Evolutionary conservation across 352 stramenopile genomes (phyloP).

Genomic region (Pythium chondricola): DNA sequence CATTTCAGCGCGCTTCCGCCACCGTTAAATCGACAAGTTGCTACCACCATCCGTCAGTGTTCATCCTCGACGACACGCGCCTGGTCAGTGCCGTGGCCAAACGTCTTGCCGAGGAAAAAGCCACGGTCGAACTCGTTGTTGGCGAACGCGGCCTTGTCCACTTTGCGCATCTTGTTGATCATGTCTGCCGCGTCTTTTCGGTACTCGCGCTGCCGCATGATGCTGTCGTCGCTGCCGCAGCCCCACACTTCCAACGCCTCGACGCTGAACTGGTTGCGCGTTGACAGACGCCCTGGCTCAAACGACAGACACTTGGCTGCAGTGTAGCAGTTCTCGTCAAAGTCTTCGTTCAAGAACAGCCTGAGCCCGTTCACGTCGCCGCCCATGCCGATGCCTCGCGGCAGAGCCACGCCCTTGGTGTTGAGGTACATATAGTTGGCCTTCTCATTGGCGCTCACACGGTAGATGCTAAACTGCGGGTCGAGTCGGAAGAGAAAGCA

Average conservation of each 20-base stretch:
- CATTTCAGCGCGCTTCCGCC: too few relatives aligned
- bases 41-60: too few relatives aligned
- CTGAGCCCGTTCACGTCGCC: slow-evolving; percentile 70
- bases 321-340: slow-evolving; percentile 81
- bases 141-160: slow-evolving; percentile 82
- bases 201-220: slow-evolving; percentile 44
- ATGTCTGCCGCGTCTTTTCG: slow-evolving; percentile 77
- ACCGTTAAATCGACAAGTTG: background rate
- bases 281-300: slow-evolving; percentile 56
- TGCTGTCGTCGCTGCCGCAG: slow-evolving; percentile 57
- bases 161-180: slow-evolving; percentile 76
- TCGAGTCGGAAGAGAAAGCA: slow-evolving; percentile 77
- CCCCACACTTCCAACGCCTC: slow-evolving; percentile 77
- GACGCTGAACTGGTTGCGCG: slow-evolving; percentile 49
- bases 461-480: slow-evolving; percentile 60
- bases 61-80: slow-evolving; percentile 67
- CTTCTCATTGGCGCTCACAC: slow-evolving; percentile 34
- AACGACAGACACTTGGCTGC: slow-evolving; percentile 69
- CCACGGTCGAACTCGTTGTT: slow-evolving; percentile 82
- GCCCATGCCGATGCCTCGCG: slow-evolving; percentile 69
- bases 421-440: slow-evolving; percentile 86
- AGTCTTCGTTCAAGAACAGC: slow-evolving; percentile 77
- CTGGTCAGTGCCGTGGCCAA: slow-evolving; percentile 60
- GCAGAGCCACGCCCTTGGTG: slow-evolving; percentile 73
- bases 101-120: slow-evolving; percentile 77